Evolutionary conservation across 768 basidiomycete species (phyloP), one percentile per base, ranked within the genome.

Genomic region (Mycena latifolia): DNA sequence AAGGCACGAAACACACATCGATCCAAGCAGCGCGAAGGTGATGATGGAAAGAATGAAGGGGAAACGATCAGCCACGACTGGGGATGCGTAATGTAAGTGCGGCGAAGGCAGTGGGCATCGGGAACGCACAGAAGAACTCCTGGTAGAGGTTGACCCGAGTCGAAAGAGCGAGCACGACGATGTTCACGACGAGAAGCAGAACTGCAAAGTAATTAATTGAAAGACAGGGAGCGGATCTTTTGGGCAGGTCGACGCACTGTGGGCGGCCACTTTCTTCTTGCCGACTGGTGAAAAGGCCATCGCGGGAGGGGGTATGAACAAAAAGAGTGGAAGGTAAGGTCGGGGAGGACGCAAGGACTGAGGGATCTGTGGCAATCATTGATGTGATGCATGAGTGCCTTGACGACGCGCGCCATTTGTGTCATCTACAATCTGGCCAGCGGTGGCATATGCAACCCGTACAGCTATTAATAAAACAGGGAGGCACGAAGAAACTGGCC

Each of bases 1-100:
- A 37, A 24, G 20, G 29, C 4, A 25, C n/a, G 61, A 46, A 9
- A 75, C 85, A 61, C 62, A 87, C 88, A 81, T 75, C 41, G 77
- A 31, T 33, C 79, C 70, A 39, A 88, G 73, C 31, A 87, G 61
- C 35, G 82, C 74, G 31, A 87, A 71, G 2, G 86, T 87, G 54
- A 80, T 73, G 70, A 87, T 84, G 31, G 87, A 87, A 39, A 89
- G 80, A n/a, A 78, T 82, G 59, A 89, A 77, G n/a, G 88, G 88
- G 72, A 88, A 87, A 25, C 87, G 73, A 75, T 89, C 88, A 7
- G 88, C 88, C 50, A 85, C 76, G 72, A 84, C 87, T 89, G 67
- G n/a, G 25, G n/a, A 43, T n/a, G 41, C 41, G 53, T 20, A 20
- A 29, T 12, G 53, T 68, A 28, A 69, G 63, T 61, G 54, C 59